These are phyloP conservation scores for Cystobasidium tubakii DNA, from an alignment of 768 basidiomycete genomes.

Conservation along the genomic window DNA sequence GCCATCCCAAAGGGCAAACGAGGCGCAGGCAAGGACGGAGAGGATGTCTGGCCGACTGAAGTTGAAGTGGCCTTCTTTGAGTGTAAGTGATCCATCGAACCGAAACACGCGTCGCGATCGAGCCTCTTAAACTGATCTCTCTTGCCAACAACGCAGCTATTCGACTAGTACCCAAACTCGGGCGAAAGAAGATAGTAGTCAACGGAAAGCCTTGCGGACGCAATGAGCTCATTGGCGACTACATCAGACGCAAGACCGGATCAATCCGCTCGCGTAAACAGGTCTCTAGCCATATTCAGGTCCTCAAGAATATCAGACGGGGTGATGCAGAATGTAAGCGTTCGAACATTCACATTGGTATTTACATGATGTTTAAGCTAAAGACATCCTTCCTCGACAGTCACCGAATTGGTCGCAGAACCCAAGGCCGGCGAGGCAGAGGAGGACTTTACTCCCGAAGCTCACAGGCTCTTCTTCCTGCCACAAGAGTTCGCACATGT, in stretches of 20 bases:
- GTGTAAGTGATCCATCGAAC: constrained; percentile 34
- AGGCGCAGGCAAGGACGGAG: constrained; percentile 30
- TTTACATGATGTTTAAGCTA: neutral
- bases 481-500: constrained; percentile 11
- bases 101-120: neutral
- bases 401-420: constrained; percentile 43
- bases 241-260: constrained; percentile 47
- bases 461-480: constrained; percentile 40
- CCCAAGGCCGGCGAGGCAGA: constrained; percentile 41
- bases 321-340: constrained; percentile 43
- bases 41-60: constrained; percentile 45
- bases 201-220: constrained; percentile 49
- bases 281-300: constrained; percentile 50
- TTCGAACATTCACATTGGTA: too few relatives aligned
- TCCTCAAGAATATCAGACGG: constrained; percentile 47
- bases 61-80: constrained; percentile 44
- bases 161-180: constrained; percentile 44
- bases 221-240: constrained; percentile 50
- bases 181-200: constrained; percentile 48
- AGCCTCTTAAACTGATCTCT: neutral
- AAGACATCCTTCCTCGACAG: constrained; percentile 4
- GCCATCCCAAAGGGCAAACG: neutral
- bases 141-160: constrained; percentile 37
- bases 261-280: constrained; percentile 48
- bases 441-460: constrained; percentile 40